Conservation (phyloP, 305 asterid species). For the Fraxinus floribunda region DNA sequence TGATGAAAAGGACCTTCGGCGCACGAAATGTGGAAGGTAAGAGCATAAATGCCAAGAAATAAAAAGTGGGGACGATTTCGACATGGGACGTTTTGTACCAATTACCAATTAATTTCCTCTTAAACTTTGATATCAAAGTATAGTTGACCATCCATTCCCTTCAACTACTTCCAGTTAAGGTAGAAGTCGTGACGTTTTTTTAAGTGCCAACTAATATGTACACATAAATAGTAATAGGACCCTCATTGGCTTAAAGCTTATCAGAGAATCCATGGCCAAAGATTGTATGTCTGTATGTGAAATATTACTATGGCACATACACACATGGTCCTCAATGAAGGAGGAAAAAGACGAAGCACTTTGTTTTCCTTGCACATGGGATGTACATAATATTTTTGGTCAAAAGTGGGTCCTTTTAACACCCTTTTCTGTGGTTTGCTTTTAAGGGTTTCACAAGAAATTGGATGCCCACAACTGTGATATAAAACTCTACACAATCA, state of each 20-base stretch:
- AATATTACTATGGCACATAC: constrained; percentile 1
- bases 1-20: no score
- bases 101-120: no score
- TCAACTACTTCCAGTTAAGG: no score
- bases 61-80: no score
- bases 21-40: no score
- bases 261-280: background rate
- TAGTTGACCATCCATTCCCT: no score
- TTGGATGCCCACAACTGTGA: background rate
- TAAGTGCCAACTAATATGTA: background rate
- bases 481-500: background rate
- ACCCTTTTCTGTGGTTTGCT: constrained; percentile 15
- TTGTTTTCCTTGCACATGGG: constrained; percentile 24
- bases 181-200: no score
- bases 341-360: background rate
- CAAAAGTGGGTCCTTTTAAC: constrained; percentile 4
- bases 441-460: background rate
- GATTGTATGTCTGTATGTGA: background rate
- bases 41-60: no score
- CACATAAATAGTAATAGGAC: no score
- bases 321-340: background rate
- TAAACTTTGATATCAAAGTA: no score
- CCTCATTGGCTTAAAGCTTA: no score
- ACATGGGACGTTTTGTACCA: no score
- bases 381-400: constrained; percentile 5